A percentile compares a stretch with the other conserved stretches of the same genome.
phyloP scores from a whole-genome alignment of 768 basidiomycete genomes.

The Lactarius quietus region DNA sequence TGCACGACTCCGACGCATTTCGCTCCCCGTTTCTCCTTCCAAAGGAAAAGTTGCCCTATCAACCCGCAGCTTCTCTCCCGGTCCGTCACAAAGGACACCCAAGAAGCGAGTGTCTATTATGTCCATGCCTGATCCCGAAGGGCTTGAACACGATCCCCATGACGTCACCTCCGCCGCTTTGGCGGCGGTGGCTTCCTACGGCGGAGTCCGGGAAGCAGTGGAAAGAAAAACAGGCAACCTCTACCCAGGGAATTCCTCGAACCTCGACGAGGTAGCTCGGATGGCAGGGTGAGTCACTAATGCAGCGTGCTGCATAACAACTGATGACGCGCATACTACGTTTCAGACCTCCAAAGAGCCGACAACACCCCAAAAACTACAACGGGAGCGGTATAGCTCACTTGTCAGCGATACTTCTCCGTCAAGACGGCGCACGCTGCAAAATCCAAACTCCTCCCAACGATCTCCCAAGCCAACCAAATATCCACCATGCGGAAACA shows the following conservation, averaged over 20 bases:
- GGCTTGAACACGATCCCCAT: constrained; percentile 31
- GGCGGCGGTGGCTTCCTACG: constrained; percentile 58
- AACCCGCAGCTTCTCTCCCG: constrained; percentile 37
- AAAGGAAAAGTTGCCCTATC: constrained; percentile 28
- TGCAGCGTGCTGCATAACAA: background rate
- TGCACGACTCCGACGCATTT: constrained; percentile 43
- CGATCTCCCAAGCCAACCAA: constrained; percentile 35
- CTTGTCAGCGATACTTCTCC: constrained; percentile 21
- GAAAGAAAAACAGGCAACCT: constrained; percentile 44
- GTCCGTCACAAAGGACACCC: constrained; percentile 38
- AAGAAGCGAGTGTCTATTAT: constrained; percentile 43
- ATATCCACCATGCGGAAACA: constrained; percentile 47
- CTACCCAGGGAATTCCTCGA: constrained; percentile 50
- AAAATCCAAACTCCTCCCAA: constrained; percentile 29
- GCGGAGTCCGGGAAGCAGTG: constrained; percentile 43
- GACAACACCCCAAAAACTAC: constrained; percentile 23
- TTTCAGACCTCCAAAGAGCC: constrained; percentile 21
- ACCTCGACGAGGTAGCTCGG: constrained; percentile 36
- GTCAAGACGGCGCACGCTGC: constrained; percentile 21
- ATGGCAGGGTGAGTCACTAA: constrained; percentile 40
- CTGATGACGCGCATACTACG: background rate
- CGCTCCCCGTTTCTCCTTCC: constrained; percentile 47
- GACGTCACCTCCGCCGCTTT: constrained; percentile 56
- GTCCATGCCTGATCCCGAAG: constrained; percentile 28
- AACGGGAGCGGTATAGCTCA: constrained; percentile 24